phyloP scores from a whole-genome alignment of 202 grass and related monocot species.

The Alloteropsis angusta region DNA sequence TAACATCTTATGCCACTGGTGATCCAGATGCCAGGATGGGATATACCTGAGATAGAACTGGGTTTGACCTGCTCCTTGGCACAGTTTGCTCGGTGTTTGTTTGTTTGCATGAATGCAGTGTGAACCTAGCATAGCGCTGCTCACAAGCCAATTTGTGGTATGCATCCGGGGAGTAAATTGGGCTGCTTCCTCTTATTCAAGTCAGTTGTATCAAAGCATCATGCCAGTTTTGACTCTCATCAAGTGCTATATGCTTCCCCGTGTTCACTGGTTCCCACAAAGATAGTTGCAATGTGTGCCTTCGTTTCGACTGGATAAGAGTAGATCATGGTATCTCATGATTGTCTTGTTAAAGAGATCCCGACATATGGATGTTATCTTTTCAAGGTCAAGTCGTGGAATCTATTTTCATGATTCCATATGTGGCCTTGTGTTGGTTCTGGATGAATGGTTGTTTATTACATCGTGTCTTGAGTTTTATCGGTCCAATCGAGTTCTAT shows the following conservation, averaged over 20 bases:
- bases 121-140: conserved; percentile 25
- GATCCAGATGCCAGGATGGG: background rate
- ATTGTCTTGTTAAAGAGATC: conserved; percentile 11
- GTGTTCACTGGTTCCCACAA: conserved; percentile 3
- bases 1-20: conserved; percentile 2
- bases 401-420: conserved; percentile 16
- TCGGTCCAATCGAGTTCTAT: too few species aligned
- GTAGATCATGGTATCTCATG: conserved; percentile 15
- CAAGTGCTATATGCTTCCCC: conserved; percentile 17
- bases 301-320: conserved; percentile 18
- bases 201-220: background rate
- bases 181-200: conserved; percentile 14
- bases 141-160: conserved; percentile 9
- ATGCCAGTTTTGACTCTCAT: conserved; percentile 15
- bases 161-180: conserved; percentile 1
- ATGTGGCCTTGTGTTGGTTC: conserved; percentile 15
- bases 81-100: background rate
- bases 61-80: background rate
- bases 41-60: conserved; percentile 8
- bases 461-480: background rate
- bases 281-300: background rate
- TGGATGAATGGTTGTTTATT: background rate
- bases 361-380: conserved; percentile 16
- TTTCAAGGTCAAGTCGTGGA: conserved; percentile 18
- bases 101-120: conserved; percentile 18